A percentile compares a stretch with the other conserved stretches of the same genome.
Conservation (phyloP, 2,329 filamentous ascomycete genomes). For the Aschersonia sp. region DNA sequence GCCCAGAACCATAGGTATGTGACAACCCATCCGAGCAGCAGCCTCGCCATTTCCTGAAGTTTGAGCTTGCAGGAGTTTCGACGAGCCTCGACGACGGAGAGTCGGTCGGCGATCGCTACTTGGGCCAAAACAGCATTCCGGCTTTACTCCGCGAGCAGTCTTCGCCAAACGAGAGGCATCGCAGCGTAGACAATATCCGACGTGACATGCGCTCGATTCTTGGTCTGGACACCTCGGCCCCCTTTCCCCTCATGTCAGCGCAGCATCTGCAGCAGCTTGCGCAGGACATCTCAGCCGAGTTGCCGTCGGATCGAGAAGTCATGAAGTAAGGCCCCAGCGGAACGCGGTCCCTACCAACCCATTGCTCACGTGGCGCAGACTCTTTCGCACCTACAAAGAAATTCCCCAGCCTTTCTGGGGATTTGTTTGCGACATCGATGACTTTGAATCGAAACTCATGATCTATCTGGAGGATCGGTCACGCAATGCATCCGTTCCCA, state of each 20-base stretch:
- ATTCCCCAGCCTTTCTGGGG: conserved; percentile 55
- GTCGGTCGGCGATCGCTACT: conserved; percentile 41
- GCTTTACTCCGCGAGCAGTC: conserved; percentile 49
- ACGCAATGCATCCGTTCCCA: conserved; percentile 32
- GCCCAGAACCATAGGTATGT: conserved; percentile 25
- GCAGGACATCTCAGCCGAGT: conserved; percentile 43
- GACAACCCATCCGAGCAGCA: background rate
- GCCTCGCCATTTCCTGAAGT: background rate
- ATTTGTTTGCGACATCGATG: conserved; percentile 50
- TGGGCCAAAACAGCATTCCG: conserved; percentile 54
- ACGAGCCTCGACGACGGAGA: conserved; percentile 38
- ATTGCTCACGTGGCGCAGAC: conserved; percentile 18
- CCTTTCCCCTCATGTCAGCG: conserved; percentile 52
- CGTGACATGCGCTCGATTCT: conserved; percentile 52
- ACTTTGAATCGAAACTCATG: conserved; percentile 49
- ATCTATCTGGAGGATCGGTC: conserved; percentile 50
- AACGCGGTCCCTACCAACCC: too few species aligned
- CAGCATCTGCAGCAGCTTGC: conserved; percentile 45
- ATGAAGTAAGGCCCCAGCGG: conserved; percentile 35
- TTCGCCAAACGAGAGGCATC: conserved; percentile 33
- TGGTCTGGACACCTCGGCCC: conserved; percentile 49
- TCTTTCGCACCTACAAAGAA: conserved; percentile 53
- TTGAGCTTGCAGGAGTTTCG: conserved; percentile 10
- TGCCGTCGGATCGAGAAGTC: conserved; percentile 50
- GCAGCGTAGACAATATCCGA: conserved; percentile 38